Conservation (phyloP, 2,329 filamentous ascomycete genomes). For the Trichoderma sp. region DNA sequence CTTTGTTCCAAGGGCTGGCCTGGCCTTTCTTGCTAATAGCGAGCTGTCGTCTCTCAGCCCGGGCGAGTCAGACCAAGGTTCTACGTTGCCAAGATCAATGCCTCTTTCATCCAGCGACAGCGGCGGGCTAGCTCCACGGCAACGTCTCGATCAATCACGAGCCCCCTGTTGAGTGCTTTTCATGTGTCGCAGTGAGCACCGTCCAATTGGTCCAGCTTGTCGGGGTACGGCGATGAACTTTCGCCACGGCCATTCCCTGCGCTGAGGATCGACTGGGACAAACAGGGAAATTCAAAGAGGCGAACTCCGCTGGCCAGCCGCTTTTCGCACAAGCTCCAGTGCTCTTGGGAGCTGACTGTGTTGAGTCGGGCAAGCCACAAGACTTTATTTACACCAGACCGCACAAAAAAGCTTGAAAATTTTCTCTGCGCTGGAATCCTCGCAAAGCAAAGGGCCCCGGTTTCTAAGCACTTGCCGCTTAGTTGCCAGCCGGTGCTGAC, state of each 20-base stretch:
- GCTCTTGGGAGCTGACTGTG: constrained; percentile 1
- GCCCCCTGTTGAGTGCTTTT: neutral
- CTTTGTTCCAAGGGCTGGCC: neutral
- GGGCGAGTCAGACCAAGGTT: neutral
- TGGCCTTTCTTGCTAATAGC: neutral
- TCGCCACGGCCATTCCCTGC: constrained; percentile 4
- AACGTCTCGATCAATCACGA: constrained; percentile 10
- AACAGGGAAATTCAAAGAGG: neutral
- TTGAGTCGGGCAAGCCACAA: neutral
- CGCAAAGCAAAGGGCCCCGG: neutral
- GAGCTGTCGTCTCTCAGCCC: neutral
- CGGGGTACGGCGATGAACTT: neutral
- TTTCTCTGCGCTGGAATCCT: neutral
- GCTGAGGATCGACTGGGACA: neutral
- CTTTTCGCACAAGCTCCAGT: neutral
- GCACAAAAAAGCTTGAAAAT: neutral
- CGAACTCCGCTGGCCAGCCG: neutral
- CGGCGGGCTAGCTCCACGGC: neutral
- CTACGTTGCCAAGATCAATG: neutral
- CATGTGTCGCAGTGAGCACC: neutral
- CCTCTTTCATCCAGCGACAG: neutral
- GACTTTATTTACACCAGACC: neutral
- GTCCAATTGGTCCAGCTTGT: neutral
- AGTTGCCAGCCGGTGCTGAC: constrained; percentile 6
- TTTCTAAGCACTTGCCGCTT: constrained; percentile 17